Evolutionary conservation across 495 filamentous ascomycete genomes (phyloP).

Genomic region (Annulohypoxylon nitens): DNA sequence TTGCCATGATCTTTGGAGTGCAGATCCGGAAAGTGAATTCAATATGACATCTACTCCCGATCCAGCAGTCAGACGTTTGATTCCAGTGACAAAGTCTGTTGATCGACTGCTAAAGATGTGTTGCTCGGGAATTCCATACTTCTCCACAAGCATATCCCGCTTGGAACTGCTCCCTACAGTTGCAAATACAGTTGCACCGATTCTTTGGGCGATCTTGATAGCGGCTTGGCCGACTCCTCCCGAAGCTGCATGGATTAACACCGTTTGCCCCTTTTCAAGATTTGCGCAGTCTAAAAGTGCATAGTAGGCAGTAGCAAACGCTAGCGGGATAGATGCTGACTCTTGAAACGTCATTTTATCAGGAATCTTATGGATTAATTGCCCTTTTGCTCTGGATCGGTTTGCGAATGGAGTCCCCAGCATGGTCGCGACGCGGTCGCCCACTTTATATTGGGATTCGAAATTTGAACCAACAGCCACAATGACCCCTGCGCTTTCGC

Average conservation of each 20-base stretch:
- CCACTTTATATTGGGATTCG: background rate
- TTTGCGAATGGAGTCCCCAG: background rate
- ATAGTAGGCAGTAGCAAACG: background rate
- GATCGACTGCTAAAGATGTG: constrained; percentile 2
- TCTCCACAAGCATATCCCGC: background rate
- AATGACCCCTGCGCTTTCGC: background rate
- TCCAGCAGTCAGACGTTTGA: background rate
- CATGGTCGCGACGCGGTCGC: background rate
- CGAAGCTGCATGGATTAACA: background rate
- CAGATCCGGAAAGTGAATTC: background rate
- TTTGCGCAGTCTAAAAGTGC: background rate
- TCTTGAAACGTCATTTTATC: background rate
- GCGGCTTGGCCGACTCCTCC: background rate
- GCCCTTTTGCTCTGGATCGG: background rate
- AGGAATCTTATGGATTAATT: background rate
- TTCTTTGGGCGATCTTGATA: background rate
- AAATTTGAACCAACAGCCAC: background rate
- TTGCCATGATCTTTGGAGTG: background rate
- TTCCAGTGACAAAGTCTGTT: background rate
- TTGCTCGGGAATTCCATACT: background rate
- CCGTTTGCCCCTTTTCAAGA: background rate
- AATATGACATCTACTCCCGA: background rate
- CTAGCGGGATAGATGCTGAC: background rate
- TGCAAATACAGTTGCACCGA: background rate
- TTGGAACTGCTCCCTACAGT: background rate